Conservation (phyloP, 2,329 filamentous ascomycete genomes). For the Xylaria digitata region DNA sequence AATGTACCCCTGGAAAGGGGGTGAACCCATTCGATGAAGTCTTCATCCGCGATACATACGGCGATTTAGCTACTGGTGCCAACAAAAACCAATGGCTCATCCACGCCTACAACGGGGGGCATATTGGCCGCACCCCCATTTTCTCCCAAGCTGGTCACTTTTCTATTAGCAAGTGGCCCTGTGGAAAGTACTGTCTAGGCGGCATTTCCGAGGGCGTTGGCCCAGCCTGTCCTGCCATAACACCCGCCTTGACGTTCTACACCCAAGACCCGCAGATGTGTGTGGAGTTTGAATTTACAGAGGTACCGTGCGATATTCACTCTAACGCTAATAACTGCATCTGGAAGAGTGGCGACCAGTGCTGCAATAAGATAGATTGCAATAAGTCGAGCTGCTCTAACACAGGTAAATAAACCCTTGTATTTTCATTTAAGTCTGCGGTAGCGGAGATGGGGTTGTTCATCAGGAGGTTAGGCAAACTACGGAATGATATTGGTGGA, state of each 20-base stretch:
- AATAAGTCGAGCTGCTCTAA: conserved; percentile 13
- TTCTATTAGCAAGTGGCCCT: conserved; percentile 34
- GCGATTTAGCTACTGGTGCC: conserved; percentile 27
- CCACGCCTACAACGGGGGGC: conserved; percentile 23
- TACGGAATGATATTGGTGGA: not conserved
- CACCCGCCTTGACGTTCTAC: conserved; percentile 31
- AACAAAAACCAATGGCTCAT: conserved; percentile 34
- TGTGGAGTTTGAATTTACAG: conserved; percentile 30
- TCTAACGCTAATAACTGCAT: conserved; percentile 32
- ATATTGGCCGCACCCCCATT: conserved; percentile 25
- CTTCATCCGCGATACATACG: conserved; percentile 33
- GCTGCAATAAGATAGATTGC: conserved; percentile 31
- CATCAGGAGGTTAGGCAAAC: not conserved
- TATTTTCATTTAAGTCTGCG: conserved; percentile 10
- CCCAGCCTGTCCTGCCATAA: conserved; percentile 28
- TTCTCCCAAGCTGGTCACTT: conserved; percentile 33
- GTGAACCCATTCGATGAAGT: conserved; percentile 29
- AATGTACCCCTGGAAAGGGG: conserved; percentile 14
- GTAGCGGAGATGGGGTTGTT: not conserved
- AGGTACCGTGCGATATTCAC: conserved; percentile 33
- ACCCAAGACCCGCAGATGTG: conserved; percentile 33
- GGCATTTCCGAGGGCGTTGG: conserved; percentile 27
- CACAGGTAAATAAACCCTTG: conserved; percentile 32
- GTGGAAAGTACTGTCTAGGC: conserved; percentile 35
- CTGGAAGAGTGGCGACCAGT: conserved; percentile 31